Percentiles rank a stretch among this genome's conserved stretches.
Evolutionary conservation across 352 stramenopile species (phyloP).

Genomic region (Nothophytophthora sp.): DNA sequence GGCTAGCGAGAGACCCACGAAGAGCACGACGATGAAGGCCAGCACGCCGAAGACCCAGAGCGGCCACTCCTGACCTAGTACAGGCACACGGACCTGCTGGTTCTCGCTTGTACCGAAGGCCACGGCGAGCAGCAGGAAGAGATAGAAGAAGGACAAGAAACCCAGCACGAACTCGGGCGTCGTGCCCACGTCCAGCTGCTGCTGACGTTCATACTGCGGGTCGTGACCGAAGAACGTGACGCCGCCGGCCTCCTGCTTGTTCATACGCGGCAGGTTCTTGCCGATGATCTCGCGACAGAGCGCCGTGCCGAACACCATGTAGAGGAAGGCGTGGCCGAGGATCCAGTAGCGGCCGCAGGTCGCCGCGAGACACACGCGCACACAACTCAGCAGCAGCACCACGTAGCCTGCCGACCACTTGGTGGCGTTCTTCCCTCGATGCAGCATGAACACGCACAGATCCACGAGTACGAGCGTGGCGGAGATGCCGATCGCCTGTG

Average conservation of each 20-base stretch:
- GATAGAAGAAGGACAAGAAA: constrained; percentile 85
- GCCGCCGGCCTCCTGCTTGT: constrained; percentile 75
- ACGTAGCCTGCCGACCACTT: constrained; percentile 82
- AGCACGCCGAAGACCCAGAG: constrained; percentile 89
- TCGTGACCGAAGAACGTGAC: constrained; percentile 88
- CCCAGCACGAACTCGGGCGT: constrained; percentile 84
- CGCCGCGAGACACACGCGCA: constrained; percentile 68
- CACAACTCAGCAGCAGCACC: constrained; percentile 73
- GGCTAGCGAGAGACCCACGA: constrained; percentile 67
- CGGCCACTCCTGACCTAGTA: constrained; percentile 71
- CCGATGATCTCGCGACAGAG: constrained; percentile 85
- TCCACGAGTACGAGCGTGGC: constrained; percentile 75
- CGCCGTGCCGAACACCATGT: constrained; percentile 78
- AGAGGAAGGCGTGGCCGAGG: constrained; percentile 75
- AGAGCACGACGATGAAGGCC: constrained; percentile 82
- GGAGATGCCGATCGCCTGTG: constrained; percentile 62
- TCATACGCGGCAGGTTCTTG: constrained; percentile 80
- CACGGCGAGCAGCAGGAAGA: constrained; percentile 80
- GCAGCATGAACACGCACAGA: constrained; percentile 73
- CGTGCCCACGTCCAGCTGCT: constrained; percentile 73
- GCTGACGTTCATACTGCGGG: constrained; percentile 45
- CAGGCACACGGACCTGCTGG: constrained; percentile 43
- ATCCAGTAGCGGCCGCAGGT: constrained; percentile 81
- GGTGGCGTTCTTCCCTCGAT: constrained; percentile 52
- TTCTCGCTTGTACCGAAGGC: constrained; percentile 66